These are phyloP conservation scores for Brassica juncea DNA, from an alignment of 345 rosid genomes.

Conservation along the genomic window DNA sequence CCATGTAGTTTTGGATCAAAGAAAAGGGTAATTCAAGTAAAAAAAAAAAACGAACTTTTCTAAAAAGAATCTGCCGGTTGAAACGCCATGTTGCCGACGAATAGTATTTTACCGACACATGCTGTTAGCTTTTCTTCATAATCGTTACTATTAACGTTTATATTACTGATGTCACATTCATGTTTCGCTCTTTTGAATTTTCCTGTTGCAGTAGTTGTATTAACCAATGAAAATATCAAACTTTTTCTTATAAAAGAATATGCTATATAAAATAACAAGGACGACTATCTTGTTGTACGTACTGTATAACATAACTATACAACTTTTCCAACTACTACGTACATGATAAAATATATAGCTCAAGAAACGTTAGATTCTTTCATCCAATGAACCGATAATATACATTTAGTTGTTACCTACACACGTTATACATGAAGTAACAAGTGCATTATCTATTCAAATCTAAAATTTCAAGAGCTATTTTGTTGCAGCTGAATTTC, in stretches of 20 bases:
- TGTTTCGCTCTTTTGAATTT: neutral
- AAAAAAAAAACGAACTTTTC: neutral
- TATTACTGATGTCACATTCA: neutral
- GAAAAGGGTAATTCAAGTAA: constrained; percentile 11
- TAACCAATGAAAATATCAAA: neutral
- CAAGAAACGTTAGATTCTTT: neutral
- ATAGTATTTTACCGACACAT: constrained; percentile 30
- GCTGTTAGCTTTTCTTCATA: neutral
- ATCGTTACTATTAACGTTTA: neutral
- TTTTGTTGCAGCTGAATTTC: constrained; percentile 3
- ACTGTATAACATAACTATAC: neutral
- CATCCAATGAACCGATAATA: neutral
- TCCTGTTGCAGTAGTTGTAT: neutral
- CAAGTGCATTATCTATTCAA: neutral
- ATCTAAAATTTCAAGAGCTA: constrained; percentile 10
- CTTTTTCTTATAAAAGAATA: neutral
- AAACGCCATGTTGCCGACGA: constrained; percentile 22
- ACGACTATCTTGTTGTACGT: neutral
- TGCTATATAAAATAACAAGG: neutral
- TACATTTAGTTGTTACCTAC: neutral
- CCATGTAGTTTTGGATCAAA: neutral
- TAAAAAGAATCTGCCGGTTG: neutral
- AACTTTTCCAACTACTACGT: constrained; percentile 11
- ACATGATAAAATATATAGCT: neutral
- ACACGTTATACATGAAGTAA: neutral